phyloP scores from a whole-genome alignment of 805 yeast species.

The Ogataea degrootiae region DNA sequence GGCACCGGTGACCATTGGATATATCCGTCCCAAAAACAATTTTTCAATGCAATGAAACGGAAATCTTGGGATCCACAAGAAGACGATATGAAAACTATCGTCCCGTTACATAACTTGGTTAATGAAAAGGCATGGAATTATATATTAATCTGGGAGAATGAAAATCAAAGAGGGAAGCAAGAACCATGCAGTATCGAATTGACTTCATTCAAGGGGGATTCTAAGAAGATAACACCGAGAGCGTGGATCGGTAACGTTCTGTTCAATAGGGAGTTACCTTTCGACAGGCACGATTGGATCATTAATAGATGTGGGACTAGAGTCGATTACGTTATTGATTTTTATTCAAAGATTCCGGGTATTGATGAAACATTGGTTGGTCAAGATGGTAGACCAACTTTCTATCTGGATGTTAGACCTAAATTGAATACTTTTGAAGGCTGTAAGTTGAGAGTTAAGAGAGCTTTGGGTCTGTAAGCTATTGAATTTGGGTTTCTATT shows the following conservation, averaged over 20 bases:
- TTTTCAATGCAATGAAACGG: slow-evolving; percentile 88
- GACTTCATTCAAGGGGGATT: slow-evolving; percentile 86
- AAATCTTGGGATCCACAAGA: slow-evolving; percentile 84
- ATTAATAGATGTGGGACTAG: slow-evolving; percentile 78
- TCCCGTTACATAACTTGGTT: slow-evolving; percentile 90
- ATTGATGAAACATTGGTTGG: slow-evolving; percentile 41
- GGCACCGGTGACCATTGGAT: slow-evolving; percentile 73
- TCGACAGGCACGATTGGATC: slow-evolving; percentile 96
- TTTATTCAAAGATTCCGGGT: slow-evolving; percentile 42
- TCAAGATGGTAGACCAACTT: slow-evolving; percentile 36
- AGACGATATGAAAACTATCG: slow-evolving; percentile 81
- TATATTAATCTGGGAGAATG: slow-evolving; percentile 76
- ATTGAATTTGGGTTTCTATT: background rate
- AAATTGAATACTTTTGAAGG: slow-evolving; percentile 84
- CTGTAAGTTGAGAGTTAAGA: slow-evolving; percentile 56
- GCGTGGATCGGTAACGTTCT: slow-evolving; percentile 65
- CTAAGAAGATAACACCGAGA: slow-evolving; percentile 79
- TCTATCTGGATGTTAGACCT: slow-evolving; percentile 88
- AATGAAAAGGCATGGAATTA: slow-evolving; percentile 91
- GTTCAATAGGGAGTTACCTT: slow-evolving; percentile 70
- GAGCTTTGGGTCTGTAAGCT: slow-evolving; percentile 50
- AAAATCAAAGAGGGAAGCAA: slow-evolving; percentile 45
- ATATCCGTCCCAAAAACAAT: slow-evolving; percentile 93
- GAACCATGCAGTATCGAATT: slow-evolving; percentile 81
- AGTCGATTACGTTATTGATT: slow-evolving; percentile 90